Conservation (phyloP, 2,329 filamentous ascomycete species). For the Botrytis deweyae region DNA sequence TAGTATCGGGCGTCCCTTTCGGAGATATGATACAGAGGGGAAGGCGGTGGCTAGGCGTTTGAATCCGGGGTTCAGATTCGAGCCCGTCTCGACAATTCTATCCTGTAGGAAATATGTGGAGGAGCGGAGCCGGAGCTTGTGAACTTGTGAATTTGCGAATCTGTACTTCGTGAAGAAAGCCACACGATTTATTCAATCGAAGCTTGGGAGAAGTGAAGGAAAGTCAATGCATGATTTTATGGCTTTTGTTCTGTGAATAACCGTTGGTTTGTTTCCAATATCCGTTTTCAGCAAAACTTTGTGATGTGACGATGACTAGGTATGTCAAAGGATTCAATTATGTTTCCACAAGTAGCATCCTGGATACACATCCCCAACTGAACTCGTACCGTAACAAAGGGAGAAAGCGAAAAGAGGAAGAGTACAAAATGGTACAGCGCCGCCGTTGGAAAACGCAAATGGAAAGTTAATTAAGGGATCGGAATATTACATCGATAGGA, state of each 20-base stretch:
- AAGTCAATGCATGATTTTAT: not conserved
- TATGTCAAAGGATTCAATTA: not conserved
- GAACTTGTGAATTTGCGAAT: not conserved
- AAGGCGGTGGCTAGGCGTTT: not conserved
- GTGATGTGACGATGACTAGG: not conserved
- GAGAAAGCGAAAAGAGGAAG: not conserved
- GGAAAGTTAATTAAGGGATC: not conserved
- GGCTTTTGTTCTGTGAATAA: not conserved
- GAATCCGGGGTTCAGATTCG: not conserved
- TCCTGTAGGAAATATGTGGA: not conserved
- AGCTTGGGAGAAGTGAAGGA: not conserved
- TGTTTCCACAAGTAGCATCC: not conserved
- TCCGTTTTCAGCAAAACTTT: constrained; percentile 3
- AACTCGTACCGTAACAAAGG: not conserved
- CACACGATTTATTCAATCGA: not conserved
- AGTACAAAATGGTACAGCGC: not conserved
- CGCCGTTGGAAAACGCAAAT: not conserved
- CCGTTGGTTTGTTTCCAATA: not conserved
- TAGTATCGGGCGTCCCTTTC: not conserved
- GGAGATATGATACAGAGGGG: not conserved
- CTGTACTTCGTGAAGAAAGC: not conserved
- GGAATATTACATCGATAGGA: not conserved
- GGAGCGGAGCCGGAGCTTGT: not conserved
- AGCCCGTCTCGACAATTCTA: not conserved
- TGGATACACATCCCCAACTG: not conserved